A percentile compares a stretch with the other conserved stretches of the same genome.
Conservation (phyloP, 163 green algal species). For the Volvox carteri region DNA sequence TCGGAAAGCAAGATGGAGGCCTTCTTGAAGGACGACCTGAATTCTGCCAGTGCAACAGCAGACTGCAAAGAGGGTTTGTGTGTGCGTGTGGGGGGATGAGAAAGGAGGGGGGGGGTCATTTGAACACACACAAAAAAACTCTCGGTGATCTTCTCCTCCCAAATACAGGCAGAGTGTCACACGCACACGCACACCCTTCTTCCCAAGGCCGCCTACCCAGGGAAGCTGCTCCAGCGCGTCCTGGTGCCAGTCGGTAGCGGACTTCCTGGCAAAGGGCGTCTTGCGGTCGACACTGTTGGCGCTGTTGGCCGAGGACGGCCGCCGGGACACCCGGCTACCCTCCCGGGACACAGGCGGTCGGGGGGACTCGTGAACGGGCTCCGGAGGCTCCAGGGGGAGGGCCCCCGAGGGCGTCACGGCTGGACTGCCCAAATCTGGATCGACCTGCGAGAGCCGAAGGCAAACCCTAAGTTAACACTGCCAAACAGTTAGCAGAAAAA, state of each 20-base stretch:
- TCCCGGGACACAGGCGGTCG: not conserved
- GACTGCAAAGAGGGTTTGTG: conserved; percentile 37
- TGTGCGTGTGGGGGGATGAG: no score
- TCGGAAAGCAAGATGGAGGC: not conserved
- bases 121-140: no score
- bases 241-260: not conserved
- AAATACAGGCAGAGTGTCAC: no score
- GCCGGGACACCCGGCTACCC: not conserved
- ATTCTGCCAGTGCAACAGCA: not conserved
- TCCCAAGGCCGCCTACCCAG: no score
- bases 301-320: not conserved
- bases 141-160: no score
- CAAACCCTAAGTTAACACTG: no score
- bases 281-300: not conserved
- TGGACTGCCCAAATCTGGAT: not conserved
- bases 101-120: no score
- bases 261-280: conserved; percentile 12
- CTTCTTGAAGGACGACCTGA: not conserved
- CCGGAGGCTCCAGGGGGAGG: not conserved
- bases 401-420: not conserved
- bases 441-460: not conserved
- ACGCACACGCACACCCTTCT: no score
- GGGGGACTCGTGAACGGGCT: conserved; percentile 1
- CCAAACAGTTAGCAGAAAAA: no score
- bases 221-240: not conserved